These are phyloP conservation scores for Plasmopara muralis DNA, from an alignment of 352 stramenopile genomes.

Conservation along the genomic window DNA sequence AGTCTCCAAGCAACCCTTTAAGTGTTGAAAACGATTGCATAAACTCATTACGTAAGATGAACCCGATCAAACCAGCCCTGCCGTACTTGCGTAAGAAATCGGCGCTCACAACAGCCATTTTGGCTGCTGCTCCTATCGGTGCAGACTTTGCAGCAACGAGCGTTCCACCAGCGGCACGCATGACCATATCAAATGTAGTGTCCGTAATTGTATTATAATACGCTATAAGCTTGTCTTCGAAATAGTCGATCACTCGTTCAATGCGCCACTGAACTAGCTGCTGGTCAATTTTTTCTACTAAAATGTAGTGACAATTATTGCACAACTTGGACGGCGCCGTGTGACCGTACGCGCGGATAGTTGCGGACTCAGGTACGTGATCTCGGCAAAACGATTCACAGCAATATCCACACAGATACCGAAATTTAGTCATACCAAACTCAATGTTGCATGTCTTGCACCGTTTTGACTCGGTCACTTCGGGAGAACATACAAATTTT, in stretches of 20 bases:
- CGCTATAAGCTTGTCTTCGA: slow-evolving; percentile 49
- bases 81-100: slow-evolving; percentile 84
- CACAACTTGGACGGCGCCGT: slow-evolving; percentile 55
- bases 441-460: slow-evolving; percentile 66
- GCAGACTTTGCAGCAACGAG: slow-evolving; percentile 69
- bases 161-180: slow-evolving; percentile 71
- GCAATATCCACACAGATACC: slow-evolving; percentile 81
- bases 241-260: slow-evolving; percentile 73
- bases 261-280: slow-evolving; percentile 74
- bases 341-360: slow-evolving; percentile 64
- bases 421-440: slow-evolving; percentile 81
- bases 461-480: slow-evolving; percentile 46
- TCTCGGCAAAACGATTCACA: slow-evolving; percentile 73
- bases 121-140: slow-evolving; percentile 72
- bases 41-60: slow-evolving; percentile 84
- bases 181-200: slow-evolving; percentile 80
- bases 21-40: slow-evolving; percentile 86
- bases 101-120: slow-evolving; percentile 79
- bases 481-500: slow-evolving; percentile 49
- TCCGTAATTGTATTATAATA: slow-evolving; percentile 80
- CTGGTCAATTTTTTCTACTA: slow-evolving; percentile 70
- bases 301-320: slow-evolving; percentile 58
- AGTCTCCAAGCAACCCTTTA: slow-evolving; percentile 69
- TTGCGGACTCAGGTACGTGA: slow-evolving; percentile 48
- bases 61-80: slow-evolving; percentile 63